These are phyloP conservation scores for Termitomyces sp. DNA, from an alignment of 768 basidiomycete genomes.

Conservation along the genomic window DNA sequence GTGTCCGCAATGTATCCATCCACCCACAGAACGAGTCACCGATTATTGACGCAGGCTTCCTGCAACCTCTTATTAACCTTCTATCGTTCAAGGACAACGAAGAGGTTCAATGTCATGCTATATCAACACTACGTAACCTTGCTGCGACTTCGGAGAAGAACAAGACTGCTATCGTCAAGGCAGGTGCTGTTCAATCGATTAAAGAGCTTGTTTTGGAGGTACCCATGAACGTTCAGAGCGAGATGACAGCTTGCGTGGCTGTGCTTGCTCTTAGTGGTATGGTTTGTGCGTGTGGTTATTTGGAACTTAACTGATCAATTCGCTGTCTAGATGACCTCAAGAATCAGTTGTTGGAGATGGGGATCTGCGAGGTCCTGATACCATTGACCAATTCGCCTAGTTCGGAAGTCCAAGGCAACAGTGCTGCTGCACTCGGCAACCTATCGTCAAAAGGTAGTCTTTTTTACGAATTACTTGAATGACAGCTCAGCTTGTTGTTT, in stretches of 20 bases:
- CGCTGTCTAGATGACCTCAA: slow-evolving; percentile 85
- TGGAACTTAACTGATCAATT: slow-evolving; percentile 4
- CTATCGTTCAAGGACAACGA: slow-evolving; percentile 99
- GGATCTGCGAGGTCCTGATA: slow-evolving; percentile 95
- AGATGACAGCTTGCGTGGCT: slow-evolving; percentile 99
- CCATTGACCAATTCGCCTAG: slow-evolving; percentile 94
- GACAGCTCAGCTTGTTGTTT: slow-evolving; percentile 3
- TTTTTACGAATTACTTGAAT: neutral
- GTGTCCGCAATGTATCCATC: slow-evolving; percentile 98
- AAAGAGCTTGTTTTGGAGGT: slow-evolving; percentile 95
- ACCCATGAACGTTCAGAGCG: slow-evolving; percentile 95
- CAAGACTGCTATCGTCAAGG: slow-evolving; percentile 96
- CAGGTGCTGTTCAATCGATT: slow-evolving; percentile 94
- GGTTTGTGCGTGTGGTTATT: slow-evolving; percentile 19
- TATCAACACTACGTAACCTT: slow-evolving; percentile 92
- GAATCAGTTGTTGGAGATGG: slow-evolving; percentile 95
- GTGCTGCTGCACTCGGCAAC: slow-evolving; percentile 96
- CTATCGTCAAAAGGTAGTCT: slow-evolving; percentile 87
- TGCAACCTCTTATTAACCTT: slow-evolving; percentile 92
- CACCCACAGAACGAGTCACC: slow-evolving; percentile 98
- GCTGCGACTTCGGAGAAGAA: slow-evolving; percentile 98
- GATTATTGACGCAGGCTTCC: slow-evolving; percentile 97
- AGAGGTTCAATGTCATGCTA: slow-evolving; percentile 99
- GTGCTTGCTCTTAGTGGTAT: slow-evolving; percentile 91
- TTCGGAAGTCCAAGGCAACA: slow-evolving; percentile 98